Evolutionary conservation across 768 basidiomycete genomes (phyloP).

Genomic region (Neoboletus subvelutipes): DNA sequence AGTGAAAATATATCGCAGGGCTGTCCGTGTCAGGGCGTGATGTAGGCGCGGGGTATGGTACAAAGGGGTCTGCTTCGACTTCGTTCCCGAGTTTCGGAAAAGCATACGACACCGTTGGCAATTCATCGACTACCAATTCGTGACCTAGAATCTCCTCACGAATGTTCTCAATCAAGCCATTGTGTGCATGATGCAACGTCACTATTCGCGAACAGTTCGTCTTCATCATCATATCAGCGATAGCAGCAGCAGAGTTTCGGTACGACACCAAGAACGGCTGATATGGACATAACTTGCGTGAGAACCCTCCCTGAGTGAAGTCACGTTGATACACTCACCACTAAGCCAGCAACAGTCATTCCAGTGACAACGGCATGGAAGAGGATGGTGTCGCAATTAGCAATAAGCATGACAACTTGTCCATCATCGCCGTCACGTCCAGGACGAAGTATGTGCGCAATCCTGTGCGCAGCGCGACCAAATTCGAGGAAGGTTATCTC

Average conservation of each 20-base stretch:
- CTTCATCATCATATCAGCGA: conserved; percentile 11
- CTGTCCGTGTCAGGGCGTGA: conserved; percentile 1
- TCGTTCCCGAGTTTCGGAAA: conserved; percentile 41
- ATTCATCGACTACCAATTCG: conserved; percentile 8
- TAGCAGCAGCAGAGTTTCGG: conserved; percentile 5
- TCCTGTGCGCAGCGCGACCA: conserved; percentile 30
- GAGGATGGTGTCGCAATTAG: conserved; percentile 28
- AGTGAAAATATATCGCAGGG: conserved; percentile 8
- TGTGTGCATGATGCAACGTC: conserved; percentile 10
- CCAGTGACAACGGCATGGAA: conserved; percentile 16
- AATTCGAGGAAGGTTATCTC: conserved; percentile 13
- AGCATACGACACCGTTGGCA: conserved; percentile 23
- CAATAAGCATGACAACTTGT: conserved; percentile 32
- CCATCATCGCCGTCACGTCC: conserved; percentile 16
- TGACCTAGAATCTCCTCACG: not conserved
- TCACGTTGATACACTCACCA: conserved; percentile 32
- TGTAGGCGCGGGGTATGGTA: conserved; percentile 2
- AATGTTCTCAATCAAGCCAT: conserved; percentile 8
- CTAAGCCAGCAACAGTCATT: conserved; percentile 28
- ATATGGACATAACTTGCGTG: conserved; percentile 9
- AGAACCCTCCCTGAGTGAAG: conserved; percentile 22
- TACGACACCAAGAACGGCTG: conserved; percentile 35
- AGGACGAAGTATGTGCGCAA: conserved; percentile 24
- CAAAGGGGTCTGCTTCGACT: conserved; percentile 11
- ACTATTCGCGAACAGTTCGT: conserved; percentile 11